These are phyloP conservation scores for Rasamsonia emersonii DNA, from an alignment of 2,329 filamentous ascomycete species.

Conservation along the genomic window DNA sequence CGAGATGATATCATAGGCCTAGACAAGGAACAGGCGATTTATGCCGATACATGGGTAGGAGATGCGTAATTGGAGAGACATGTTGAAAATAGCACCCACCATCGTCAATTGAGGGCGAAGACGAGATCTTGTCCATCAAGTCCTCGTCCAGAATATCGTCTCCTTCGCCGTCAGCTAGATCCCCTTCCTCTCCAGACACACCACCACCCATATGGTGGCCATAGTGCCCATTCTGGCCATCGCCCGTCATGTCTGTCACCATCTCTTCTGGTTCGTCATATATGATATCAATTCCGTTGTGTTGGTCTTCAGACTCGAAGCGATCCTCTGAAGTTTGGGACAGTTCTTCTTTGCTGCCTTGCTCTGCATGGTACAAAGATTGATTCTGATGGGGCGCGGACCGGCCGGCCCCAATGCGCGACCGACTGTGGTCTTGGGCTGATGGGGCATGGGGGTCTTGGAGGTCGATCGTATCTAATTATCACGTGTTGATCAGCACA, in stretches of 20 bases:
- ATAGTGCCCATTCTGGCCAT: constrained; percentile 13
- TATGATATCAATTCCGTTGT: constrained; percentile 21
- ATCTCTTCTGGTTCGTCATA: constrained; percentile 25
- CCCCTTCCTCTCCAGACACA: constrained; percentile 33
- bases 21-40: no score
- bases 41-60: neutral
- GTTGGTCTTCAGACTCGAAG: constrained; percentile 27
- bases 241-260: constrained; percentile 14
- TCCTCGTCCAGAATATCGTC: constrained; percentile 76
- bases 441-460: constrained; percentile 77
- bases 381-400: constrained; percentile 77
- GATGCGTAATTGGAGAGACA: constrained; percentile 19
- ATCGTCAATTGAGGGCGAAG: constrained; percentile 97
- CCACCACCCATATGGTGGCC: constrained; percentile 11
- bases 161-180: constrained; percentile 55
- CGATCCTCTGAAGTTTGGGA: constrained; percentile 50
- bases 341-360: constrained; percentile 68
- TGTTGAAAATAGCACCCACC: constrained; percentile 62
- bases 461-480: constrained; percentile 83
- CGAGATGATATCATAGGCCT: no score
- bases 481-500: constrained; percentile 2
- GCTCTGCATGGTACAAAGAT: constrained; percentile 68
- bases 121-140: constrained; percentile 97
- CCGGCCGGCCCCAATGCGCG: constrained; percentile 44
- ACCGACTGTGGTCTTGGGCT: constrained; percentile 67